phyloP scores from a whole-genome alignment of 169 alveolate genomes.

The Cystoisospora suis region DNA sequence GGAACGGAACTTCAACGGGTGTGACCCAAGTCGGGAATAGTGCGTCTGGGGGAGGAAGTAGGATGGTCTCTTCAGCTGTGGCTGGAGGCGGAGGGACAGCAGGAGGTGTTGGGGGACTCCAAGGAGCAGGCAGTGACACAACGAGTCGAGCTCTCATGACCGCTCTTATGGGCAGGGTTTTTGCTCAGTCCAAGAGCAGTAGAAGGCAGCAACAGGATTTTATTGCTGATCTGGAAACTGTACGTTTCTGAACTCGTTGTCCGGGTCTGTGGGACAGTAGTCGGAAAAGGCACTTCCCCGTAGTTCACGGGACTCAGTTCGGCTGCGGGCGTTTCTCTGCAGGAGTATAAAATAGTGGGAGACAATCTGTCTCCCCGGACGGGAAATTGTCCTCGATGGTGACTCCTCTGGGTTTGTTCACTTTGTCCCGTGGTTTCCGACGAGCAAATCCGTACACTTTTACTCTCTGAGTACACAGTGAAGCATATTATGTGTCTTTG shows the following conservation, averaged over 20 bases:
- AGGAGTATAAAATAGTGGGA: too few relatives aligned
- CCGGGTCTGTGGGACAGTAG: not conserved
- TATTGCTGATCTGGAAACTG: slow-evolving; percentile 57
- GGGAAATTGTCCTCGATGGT: too few relatives aligned
- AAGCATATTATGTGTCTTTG: too few relatives aligned
- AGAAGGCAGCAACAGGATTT: slow-evolving; percentile 50
- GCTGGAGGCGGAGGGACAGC: slow-evolving; percentile 38
- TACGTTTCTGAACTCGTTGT: not conserved
- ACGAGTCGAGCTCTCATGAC: slow-evolving; percentile 14
- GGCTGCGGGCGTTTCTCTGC: too few relatives aligned
- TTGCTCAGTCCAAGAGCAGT: slow-evolving; percentile 27
- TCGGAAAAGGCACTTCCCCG: not conserved
- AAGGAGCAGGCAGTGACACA: slow-evolving; percentile 22
- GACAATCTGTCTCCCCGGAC: too few relatives aligned
- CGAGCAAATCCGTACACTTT: too few relatives aligned
- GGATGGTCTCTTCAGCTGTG: slow-evolving; percentile 21
- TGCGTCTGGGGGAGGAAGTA: not conserved
- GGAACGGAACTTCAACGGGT: too few relatives aligned
- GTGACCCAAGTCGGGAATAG: too few relatives aligned
- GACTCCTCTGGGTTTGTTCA: too few relatives aligned
- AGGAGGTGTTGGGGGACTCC: slow-evolving; percentile 32
- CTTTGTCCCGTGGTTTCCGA: too few relatives aligned
- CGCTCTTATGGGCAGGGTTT: not conserved
- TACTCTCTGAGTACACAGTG: too few relatives aligned
- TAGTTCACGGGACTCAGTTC: not conserved